These are phyloP conservation scores for Kwoniella dendrophila DNA, from an alignment of 768 basidiomycete species.

Conservation along the genomic window DNA sequence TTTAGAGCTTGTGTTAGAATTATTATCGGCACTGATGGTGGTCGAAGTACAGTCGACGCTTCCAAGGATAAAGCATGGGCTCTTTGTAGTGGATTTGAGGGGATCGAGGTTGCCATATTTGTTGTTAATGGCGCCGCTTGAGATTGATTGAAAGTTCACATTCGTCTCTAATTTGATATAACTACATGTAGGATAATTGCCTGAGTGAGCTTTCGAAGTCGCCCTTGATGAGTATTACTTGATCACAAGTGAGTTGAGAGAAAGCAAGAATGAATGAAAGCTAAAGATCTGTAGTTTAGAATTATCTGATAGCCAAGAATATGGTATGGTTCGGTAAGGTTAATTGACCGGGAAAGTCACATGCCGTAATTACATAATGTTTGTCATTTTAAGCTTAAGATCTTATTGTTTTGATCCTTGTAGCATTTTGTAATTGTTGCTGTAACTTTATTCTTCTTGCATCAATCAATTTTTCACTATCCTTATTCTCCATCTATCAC, in stretches of 20 bases:
- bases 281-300: neutral
- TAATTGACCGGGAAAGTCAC: conserved; percentile 1
- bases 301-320: no score
- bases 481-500: conserved; percentile 3
- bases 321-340: conserved; percentile 2
- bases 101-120: conserved; percentile 9
- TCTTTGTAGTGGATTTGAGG: conserved; percentile 22
- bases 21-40: conserved; percentile 6
- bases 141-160: no score
- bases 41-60: conserved; percentile 32
- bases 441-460: neutral
- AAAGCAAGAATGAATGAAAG: neutral
- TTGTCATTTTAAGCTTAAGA: neutral
- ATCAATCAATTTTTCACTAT: neutral
- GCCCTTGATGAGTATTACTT: neutral
- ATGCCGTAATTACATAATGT: conserved; percentile 15
- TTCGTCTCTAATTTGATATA: no score
- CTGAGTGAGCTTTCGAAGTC: neutral
- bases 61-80: conserved; percentile 46
- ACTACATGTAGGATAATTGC: no score
- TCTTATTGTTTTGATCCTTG: neutral
- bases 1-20: conserved; percentile 29
- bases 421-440: neutral
- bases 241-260: neutral
- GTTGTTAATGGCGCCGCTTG: no score